phyloP scores from a whole-genome alignment of 768 basidiomycete genomes.

The Boletellus ananiceps region DNA sequence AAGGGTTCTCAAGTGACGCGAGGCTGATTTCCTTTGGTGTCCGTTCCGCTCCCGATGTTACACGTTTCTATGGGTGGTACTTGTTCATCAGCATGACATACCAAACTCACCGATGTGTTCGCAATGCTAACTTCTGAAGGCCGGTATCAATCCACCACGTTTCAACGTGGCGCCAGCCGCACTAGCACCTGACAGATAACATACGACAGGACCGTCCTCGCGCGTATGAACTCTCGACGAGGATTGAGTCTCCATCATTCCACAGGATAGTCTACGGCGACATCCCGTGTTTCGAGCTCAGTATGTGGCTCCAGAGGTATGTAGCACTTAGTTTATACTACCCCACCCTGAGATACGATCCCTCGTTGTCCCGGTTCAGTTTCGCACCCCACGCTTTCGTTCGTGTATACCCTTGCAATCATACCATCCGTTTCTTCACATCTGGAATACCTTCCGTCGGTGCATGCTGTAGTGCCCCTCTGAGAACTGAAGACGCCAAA shows the following conservation, averaged over 20 bases:
- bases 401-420: slow-evolving; percentile 66
- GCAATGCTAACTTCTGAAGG: slow-evolving; percentile 48
- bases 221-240: slow-evolving; percentile 77
- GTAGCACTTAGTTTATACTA: slow-evolving; percentile 54
- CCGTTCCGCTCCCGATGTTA: slow-evolving; percentile 57
- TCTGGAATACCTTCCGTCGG: slow-evolving; percentile 59
- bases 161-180: background rate
- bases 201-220: slow-evolving; percentile 23
- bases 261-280: slow-evolving; percentile 54
- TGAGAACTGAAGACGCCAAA: slow-evolving; percentile 51
- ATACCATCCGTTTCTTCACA: slow-evolving; percentile 62
- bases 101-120: slow-evolving; percentile 46
- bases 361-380: slow-evolving; percentile 68
- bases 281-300: background rate
- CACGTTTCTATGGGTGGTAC: slow-evolving; percentile 1
- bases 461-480: slow-evolving; percentile 64
- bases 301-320: background rate
- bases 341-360: slow-evolving; percentile 75
- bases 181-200: background rate
- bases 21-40: slow-evolving; percentile 64
- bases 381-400: slow-evolving; percentile 40
- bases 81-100: background rate
- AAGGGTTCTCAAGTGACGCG: slow-evolving; percentile 50
- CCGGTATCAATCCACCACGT: slow-evolving; percentile 55
- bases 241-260: slow-evolving; percentile 66